Evolutionary conservation across 345 rosid species (phyloP), one percentile per base, ranked within the genome.

Genomic region (Triadica sebifera): DNA sequence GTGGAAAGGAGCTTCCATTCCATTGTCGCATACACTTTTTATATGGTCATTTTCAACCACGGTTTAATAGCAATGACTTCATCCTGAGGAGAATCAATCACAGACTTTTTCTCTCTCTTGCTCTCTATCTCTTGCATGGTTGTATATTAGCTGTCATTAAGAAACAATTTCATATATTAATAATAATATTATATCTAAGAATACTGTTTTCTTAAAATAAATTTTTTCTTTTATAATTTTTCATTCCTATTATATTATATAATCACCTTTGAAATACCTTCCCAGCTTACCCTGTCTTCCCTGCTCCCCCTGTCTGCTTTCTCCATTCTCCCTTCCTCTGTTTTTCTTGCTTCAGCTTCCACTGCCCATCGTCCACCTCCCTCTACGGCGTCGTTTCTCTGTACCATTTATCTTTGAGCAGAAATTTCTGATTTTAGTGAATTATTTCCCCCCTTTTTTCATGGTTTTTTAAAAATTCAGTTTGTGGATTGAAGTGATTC

Each of bases 81-180:
- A 45, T 17, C 8, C 24, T 19, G 53, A 24, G 66, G 45, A 16
- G 58, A 58, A 41, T 64, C 41, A 34, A 12, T 19, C 41, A 6
- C 43, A 39, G 8, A 5, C 17, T 58, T 15, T 58, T 17, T 12
- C 41, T 41, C 13, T 57, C 53, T 57, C 24, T 15, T 1, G 24
- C 37, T 58, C 39, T 12, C 13, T 43, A 22, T 57, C 24, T 39
- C 22, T 43, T 15, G 55, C 65, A 43, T 43, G 74, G 66, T 71
- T 71, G 74, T 60, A 58, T 71, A 71, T 71, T 71, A 71, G 74
- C 74, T 71, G 74, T 71, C 74, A 71, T 59, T 64, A 43, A 24
- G 47, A 63, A 29, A 63, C 24, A 70, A 56, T 39, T 39, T 58
- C 62, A n/a, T 22, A 5, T n/a, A 57, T n/a, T 12, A 43, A 41